Base-by-base conservation (phyloP, 768 basidiomycete genomes). In the Pleurotus cornucopiae region DNA sequence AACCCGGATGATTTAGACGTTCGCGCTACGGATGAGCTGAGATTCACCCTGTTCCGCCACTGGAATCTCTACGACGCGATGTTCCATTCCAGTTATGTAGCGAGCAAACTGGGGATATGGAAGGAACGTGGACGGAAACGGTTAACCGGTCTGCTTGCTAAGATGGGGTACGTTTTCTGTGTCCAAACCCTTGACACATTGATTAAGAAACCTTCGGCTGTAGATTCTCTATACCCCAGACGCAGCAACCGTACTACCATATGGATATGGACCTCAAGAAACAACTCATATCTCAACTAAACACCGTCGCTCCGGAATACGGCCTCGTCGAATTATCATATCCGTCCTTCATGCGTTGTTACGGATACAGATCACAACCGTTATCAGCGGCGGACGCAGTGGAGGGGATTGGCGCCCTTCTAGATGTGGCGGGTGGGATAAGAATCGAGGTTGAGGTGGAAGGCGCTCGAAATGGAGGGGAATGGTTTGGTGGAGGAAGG, bases 51-150 rank as follows among this genome's bases (percentile, higher is more conserved):
- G 54, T 94, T 95, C 67, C 81, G 96, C 56, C 97, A 98, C 73
- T 99, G 97, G 97, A 98, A 89, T 26, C 72, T 99, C 46, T 98
- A 98, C 66, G 97, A 99, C 65, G 86, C 95, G 9, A 98, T 99
- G 97, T 87, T 88, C 64, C 96, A 99, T 69, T 97, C 94, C 2
- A 91, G 90, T 56, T 99, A 98, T 64, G 88, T 99, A 14, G 95
- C 94, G 5, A 88, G 91, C 49, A 94, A 93, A 69, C 79, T 99
- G 57, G 94, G 94, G 2, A 91, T 96, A 55, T 98, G 97, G 97
- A 94, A 90, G 66, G 96, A 98, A 68, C 82, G 85, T 54, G 97
- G 97, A 18, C 79, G 90, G 58, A 95, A 94, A 68, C 81, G 86
- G 60, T 72, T 99, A 55, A 91, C 88, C 1, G 97, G 96, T 6